These are phyloP conservation scores for Blastobotrys aristatus DNA, from an alignment of 1,139 yeast genomes.

Conservation along the genomic window DNA sequence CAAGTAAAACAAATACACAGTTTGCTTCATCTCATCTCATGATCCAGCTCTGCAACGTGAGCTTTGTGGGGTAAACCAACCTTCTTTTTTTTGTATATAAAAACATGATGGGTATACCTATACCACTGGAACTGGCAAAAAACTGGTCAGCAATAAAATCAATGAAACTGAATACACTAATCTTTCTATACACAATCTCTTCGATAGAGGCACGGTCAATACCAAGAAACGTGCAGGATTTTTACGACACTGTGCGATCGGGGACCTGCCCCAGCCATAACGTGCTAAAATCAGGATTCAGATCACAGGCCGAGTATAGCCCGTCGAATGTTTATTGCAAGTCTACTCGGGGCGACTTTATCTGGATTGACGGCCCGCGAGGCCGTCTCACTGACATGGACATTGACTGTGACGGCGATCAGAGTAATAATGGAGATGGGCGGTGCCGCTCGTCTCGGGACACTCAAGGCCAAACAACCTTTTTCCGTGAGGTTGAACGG, in stretches of 20 bases:
- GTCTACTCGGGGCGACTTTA: not conserved
- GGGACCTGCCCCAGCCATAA: conserved; percentile 4
- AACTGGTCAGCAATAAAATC: too few species aligned
- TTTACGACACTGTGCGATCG: conserved; percentile 2
- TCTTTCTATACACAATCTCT: too few species aligned
- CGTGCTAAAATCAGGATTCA: not conserved
- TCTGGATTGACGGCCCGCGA: conserved; percentile 3
- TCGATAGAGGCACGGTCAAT: not conserved
- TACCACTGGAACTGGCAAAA: too few species aligned
- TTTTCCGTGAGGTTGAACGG: conserved; percentile 3
- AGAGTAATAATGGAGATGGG: conserved; percentile 6
- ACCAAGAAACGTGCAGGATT: conserved; percentile 3
- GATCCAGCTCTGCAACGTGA: too few species aligned
- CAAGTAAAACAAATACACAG: too few species aligned
- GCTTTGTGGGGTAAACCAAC: too few species aligned
- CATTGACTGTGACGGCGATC: conserved; percentile 17
- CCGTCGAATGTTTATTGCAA: conserved; percentile 1
- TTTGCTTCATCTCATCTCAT: too few species aligned
- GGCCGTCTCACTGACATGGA: conserved; percentile 15
- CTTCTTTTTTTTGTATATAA: too few species aligned
- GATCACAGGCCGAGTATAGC: not conserved
- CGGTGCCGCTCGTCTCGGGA: conserved; percentile 11
- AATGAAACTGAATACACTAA: too few species aligned
- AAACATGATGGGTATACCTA: too few species aligned
- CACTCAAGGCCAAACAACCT: conserved; percentile 10